Evolutionary conservation across 495 filamentous ascomycete genomes (phyloP), one percentile per base, ranked within the genome.

Genomic region (Penicilliopsis zonata): DNA sequence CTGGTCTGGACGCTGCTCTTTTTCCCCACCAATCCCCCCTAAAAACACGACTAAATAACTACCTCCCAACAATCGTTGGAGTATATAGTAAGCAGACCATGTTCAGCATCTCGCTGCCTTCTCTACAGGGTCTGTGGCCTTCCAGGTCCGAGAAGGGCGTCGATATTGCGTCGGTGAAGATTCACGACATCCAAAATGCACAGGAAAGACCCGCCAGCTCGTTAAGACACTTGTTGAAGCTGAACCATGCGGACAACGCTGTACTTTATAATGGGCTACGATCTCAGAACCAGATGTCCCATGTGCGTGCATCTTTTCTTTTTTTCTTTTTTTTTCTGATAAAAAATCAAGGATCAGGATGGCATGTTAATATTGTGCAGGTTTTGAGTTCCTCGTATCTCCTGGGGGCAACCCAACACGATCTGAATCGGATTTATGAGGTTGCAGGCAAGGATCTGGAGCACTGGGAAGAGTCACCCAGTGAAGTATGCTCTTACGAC

Each of bases 241-340:
- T 87, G 16, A 96, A 99, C 53, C 92, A 99, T 63, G 75, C 78
- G 20, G 93, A 92, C 44, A 66, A 93, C 56, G 70, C 83, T 16
- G 78, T 96, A 32, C 49, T 95, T 33, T 94, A 80, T 48, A 52
- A 90, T 46, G 46, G 81, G 30, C 65, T 83, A 8, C 60, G 70
- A 38, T 94, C 80, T 51, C 81, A 94, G 59, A 98, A 95, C 47
- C 86, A 96, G 56, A 58, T 76, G 31, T 72, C 83, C 18, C 88
- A 96, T 63, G 76, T 87, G 47, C 23, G 72, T 31, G 14, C 10
- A 28, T 18, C 13, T 13, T 28, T 22, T 15, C 29, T 31, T 5
- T 5, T 13, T n/a, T 19, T 18, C 10, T 5, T 19, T 30, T 17
- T 6, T 16, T 12, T 24, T 18, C 3, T 17, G 12, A 15, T 18